These are phyloP conservation scores for Alectoria sarmentosa DNA, from an alignment of 495 filamentous ascomycete species.

Conservation along the genomic window DNA sequence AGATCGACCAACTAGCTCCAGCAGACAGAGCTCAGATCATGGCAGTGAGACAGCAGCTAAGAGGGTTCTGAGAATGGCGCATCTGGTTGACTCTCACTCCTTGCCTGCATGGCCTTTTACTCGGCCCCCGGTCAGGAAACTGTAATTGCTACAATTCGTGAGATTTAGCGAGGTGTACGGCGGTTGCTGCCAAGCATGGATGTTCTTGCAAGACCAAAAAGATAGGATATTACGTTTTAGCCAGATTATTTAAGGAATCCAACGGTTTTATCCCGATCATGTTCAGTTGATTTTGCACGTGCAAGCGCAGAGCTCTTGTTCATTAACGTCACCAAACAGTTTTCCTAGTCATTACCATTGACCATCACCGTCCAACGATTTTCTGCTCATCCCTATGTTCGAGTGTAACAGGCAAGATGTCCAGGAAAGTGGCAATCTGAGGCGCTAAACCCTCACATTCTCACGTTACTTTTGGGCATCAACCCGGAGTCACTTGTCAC, in stretches of 20 bases:
- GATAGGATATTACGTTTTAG: not conserved
- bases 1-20: conserved; percentile 68
- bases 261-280: not conserved
- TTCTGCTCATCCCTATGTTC: not conserved
- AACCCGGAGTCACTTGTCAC: not conserved
- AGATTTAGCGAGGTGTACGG: conserved; percentile 4
- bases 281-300: not conserved
- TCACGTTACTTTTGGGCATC: not conserved
- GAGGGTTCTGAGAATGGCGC: conserved; percentile 6
- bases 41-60: conserved; percentile 49
- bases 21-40: conserved; percentile 70
- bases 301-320: not conserved
- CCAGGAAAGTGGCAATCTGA: not conserved
- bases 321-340: no score
- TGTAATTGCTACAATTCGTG: not conserved
- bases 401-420: not conserved
- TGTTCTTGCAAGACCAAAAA: not conserved
- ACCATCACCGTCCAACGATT: not conserved
- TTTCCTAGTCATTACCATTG: not conserved
- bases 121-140: not conserved
- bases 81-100: not conserved
- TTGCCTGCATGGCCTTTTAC: not conserved
- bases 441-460: not conserved
- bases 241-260: not conserved
- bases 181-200: not conserved